Evolutionary conservation across 306 rosid species (phyloP), one percentile per base, ranked within the genome.

Genomic region (Benincasa hispida): DNA sequence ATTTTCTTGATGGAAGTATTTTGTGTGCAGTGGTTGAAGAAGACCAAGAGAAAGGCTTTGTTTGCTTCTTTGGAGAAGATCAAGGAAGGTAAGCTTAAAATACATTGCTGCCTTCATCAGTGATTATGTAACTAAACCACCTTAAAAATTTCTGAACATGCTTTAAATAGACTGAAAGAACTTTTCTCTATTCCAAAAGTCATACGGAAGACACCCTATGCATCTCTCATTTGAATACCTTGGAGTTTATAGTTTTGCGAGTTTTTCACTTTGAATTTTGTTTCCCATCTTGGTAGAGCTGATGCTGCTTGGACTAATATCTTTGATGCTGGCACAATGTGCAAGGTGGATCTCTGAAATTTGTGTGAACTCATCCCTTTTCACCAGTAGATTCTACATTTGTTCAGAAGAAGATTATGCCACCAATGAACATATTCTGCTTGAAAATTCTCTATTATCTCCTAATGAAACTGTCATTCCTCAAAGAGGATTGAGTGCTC

Each of bases 251-350:
- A 10, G 58, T 56, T 76, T 39, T 27, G 41, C 18, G 15, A 18
- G 30, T 5, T 32, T 34, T 30, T 6, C 47, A 39, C 42, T 6
- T 13, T 48, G 66, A 17, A 8, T 59, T 14, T 37, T 68, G 62
- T 18, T 21, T 50, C 8, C 57, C 59, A 81, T 85, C 53, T 27
- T 88, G 87, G 67, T 82, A 94, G 98, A 94, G 87, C 72, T 94
- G 85, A 94, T 94, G 98, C 95, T 91, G 82, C 98, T 89, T 81
- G 97, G 97, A 56, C 96, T 90, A 11, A 85, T 94, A 88, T 94
- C 98, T 67, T 86, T 94, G 85, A 78, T 91, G 85, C 83, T 94
- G 95, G 87, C 98, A 74, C 97, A 89, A 85, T 87, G 91, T 5
- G 96, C 96, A 50, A 85, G 97, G 58, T 89, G 91, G 92, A 90